Evolutionary conservation across 345 rosid genomes (phyloP).

Genomic region (Clarkia xantiana): DNA sequence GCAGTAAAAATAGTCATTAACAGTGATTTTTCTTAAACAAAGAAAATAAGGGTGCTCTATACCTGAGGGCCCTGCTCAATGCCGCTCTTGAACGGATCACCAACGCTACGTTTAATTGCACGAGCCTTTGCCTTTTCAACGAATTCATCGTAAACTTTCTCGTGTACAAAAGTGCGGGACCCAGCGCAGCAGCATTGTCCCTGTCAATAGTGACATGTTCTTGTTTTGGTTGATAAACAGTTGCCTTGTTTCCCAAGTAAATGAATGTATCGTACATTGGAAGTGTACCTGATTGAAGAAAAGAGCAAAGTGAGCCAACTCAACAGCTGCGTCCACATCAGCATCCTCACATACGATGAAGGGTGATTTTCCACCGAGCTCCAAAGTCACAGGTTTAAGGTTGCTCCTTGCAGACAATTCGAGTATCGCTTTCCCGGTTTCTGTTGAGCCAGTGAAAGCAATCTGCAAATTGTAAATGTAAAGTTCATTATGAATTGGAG

Average conservation of each 20-base stretch:
- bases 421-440: conserved; percentile 48
- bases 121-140: conserved; percentile 73
- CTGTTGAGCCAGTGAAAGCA: conserved; percentile 87
- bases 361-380: conserved; percentile 96
- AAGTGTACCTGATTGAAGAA: conserved; percentile 76
- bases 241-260: background rate
- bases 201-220: conserved; percentile 14
- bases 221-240: background rate
- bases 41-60: no score
- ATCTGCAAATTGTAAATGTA: conserved; percentile 25
- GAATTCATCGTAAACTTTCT: conserved; percentile 66
- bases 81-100: conserved; percentile 79
- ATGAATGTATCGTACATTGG: background rate
- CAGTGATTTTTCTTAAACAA: conserved; percentile 1
- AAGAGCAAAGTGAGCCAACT: conserved; percentile 71
- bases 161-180: conserved; percentile 81
- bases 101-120: conserved; percentile 53
- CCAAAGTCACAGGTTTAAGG: conserved; percentile 84
- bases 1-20: no score
- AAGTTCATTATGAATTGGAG: background rate
- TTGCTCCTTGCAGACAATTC: conserved; percentile 76
- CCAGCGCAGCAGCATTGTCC: conserved; percentile 97
- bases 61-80: conserved; percentile 98
- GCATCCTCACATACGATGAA: conserved; percentile 83
- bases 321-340: conserved; percentile 75